Evolutionary conservation across 2,329 filamentous ascomycete genomes (phyloP).

Genomic region (Penicillium sp.): DNA sequence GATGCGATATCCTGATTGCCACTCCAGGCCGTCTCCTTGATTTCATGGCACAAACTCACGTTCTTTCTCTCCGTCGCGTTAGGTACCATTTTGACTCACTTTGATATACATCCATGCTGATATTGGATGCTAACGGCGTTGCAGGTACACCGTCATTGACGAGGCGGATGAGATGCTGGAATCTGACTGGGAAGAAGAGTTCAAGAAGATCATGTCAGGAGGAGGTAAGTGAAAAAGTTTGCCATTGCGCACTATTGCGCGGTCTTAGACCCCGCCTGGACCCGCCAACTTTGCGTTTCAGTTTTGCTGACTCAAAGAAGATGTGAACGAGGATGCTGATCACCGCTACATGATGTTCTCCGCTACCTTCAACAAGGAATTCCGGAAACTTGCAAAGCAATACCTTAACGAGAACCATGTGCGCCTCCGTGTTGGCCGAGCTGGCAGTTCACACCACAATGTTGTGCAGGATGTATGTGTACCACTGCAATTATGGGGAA

Average conservation of each 20-base stretch:
- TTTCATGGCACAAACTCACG: constrained; percentile 63
- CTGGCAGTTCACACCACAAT: constrained; percentile 72
- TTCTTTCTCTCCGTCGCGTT: constrained; percentile 65
- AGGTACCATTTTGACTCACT: constrained; percentile 44
- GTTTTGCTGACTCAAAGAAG: constrained; percentile 22
- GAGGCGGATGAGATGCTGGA: constrained; percentile 91
- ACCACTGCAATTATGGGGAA: background rate
- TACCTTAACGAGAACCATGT: constrained; percentile 67
- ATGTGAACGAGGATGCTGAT: constrained; percentile 67
- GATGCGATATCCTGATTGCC: constrained; percentile 81
- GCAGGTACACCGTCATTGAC: constrained; percentile 65
- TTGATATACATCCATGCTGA: background rate
- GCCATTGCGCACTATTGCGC: background rate
- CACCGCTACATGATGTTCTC: constrained; percentile 76
- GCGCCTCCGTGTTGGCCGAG: constrained; percentile 75
- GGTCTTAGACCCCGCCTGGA: background rate
- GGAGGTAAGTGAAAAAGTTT: constrained; percentile 54
- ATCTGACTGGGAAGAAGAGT: constrained; percentile 65
- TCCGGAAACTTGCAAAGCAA: constrained; percentile 65
- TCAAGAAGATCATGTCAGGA: constrained; percentile 67
- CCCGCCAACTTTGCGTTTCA: background rate
- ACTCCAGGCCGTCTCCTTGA: constrained; percentile 80
- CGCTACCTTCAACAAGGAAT: constrained; percentile 77
- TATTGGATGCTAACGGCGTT: background rate
- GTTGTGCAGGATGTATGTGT: constrained; percentile 59